Base-by-base conservation (phyloP, 139 green algal species). In the Chlorella sp. region DNA sequence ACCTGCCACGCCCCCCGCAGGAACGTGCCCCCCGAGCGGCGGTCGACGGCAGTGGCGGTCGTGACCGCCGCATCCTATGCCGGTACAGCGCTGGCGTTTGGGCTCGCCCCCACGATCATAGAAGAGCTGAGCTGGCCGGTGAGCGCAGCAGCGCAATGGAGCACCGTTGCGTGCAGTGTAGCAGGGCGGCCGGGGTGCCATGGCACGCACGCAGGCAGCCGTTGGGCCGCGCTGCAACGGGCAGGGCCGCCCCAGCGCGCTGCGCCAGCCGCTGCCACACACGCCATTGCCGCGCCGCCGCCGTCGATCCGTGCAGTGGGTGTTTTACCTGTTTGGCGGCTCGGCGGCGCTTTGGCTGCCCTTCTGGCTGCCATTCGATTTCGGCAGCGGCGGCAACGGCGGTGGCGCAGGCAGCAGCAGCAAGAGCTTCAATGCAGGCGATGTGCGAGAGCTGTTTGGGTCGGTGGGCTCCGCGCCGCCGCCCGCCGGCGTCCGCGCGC, bases 31-130 rank as follows among this genome's bases (percentile, higher is more conserved):
- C 11, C 31, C 0, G 60, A 58, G 25, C 77, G 65, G 23, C 90
- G 88, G 33, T 88, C 83, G 12, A 92, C 90, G 3, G 85, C 90
- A 31, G 90, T 93, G 42, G 88, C 80, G 27, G 67, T 91, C n/a
- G 83, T 92, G 33, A 93, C 90, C 4, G 88, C 90, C 0, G 90
- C 90, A 23, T 93, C 87, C 12, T 93, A 94, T 70, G 78, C 63
- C 0, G 90, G 90, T 42, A 95, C 88, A 2, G 88, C 88, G 0
- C 53, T 92, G 33, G 90, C 88, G 21, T 93, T 94, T 67, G 85
- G 84, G 35, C 29, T 93, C 31, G 85, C 76, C 23, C 90, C 90
- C 15, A 19, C 74, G 17, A 80, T 94, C 55, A 94, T 94, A 31
- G 80, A 67, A 5, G 75, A 79, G 0, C 75, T 84, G 11, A 86